Percentiles rank a stretch among this genome's conserved stretches.
phyloP scores from a whole-genome alignment of 2,329 filamentous ascomycete genomes.

The Bipolaris cookei region DNA sequence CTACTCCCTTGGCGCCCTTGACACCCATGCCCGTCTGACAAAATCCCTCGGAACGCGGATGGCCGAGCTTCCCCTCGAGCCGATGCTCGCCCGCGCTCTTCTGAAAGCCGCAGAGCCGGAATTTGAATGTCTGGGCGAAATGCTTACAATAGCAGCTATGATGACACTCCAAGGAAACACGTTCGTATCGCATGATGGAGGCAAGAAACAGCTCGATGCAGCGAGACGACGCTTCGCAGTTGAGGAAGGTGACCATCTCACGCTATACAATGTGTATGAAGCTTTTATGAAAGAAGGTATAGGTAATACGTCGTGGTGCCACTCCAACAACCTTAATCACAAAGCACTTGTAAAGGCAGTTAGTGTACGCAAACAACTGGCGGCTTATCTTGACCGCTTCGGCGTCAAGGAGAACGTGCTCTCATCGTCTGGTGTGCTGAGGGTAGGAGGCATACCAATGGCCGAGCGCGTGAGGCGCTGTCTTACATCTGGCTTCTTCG shows the following conservation, averaged over 20 bases:
- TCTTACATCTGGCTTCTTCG: conserved; percentile 88
- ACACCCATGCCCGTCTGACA: conserved; percentile 89
- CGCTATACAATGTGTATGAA: conserved; percentile 90
- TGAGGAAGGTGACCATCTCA: conserved; percentile 92
- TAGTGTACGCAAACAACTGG: conserved; percentile 84
- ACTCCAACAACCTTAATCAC: conserved; percentile 85
- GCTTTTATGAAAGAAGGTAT: conserved; percentile 82
- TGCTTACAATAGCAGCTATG: conserved; percentile 94
- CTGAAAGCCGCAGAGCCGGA: conserved; percentile 67
- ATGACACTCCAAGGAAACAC: conserved; percentile 81
- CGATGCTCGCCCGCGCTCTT: conserved; percentile 92
- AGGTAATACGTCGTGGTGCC: conserved; percentile 85
- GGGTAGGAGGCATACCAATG: conserved; percentile 56
- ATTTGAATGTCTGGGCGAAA: conserved; percentile 82
- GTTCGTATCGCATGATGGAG: conserved; percentile 81
- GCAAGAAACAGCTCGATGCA: conserved; percentile 76
- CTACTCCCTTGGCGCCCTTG: conserved; percentile 83
- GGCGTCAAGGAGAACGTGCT: conserved; percentile 65
- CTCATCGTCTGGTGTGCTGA: conserved; percentile 49
- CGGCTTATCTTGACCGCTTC: conserved; percentile 85
- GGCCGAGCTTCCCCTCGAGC: conserved; percentile 91
- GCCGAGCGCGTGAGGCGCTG: conserved; percentile 82
- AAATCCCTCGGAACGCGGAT: conserved; percentile 85
- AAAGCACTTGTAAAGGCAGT: conserved; percentile 82
- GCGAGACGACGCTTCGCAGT: conserved; percentile 82